Evolutionary conservation across 2,329 filamentous ascomycete genomes (phyloP), one percentile per base, ranked within the genome.

Genomic region (Alternaria solani): DNA sequence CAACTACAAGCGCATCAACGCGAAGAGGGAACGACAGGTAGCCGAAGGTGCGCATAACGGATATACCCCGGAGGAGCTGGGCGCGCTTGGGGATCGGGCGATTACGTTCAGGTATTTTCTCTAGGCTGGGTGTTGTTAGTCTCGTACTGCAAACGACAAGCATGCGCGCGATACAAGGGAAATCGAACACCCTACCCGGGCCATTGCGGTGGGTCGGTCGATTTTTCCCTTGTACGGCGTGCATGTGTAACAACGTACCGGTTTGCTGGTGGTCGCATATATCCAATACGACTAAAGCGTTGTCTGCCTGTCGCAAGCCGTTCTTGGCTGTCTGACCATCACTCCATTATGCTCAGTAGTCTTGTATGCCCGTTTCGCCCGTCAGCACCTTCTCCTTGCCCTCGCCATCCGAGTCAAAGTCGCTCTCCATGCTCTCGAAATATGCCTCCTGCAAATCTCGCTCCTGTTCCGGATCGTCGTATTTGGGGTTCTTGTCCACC

Each of bases 361-460:
- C 82, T 56, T 83, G 81, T 49, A 84, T 75, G 11, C 82, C 82
- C 28, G 82, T 84, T 71, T 84, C 80, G 2, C 82, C 82, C 8
- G 62, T 75, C 67, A 74, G 64, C 48, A 65, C 73, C 73, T 67
- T 81, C 62, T 75, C 73, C 58, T 71, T 74, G 7, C 74, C 72
- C 57, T 82, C 74, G 7, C 78, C 80, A 51, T 82, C 83, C 39
- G 82, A 81, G 30, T 85, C 81, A 86, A 89, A 92, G 48, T 84
- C 83, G 0, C 91, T 89, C 68, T 91, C 89, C 81, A 96, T 90
- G 6, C 88, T 88, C 23, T 93, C 91, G 73, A 96, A 94, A 82
- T 91, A 96, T 20, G 84, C 84, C 38, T 96, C 92, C 76, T 94
- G 85, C 14, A 82, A 81, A 53, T 90, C 88, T n/a, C 83, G 79